Percentiles rank a stretch among this genome's conserved stretches.
Conservation (phyloP, 495 filamentous ascomycete species). For the Hypoxylon lienhwacheense region DNA sequence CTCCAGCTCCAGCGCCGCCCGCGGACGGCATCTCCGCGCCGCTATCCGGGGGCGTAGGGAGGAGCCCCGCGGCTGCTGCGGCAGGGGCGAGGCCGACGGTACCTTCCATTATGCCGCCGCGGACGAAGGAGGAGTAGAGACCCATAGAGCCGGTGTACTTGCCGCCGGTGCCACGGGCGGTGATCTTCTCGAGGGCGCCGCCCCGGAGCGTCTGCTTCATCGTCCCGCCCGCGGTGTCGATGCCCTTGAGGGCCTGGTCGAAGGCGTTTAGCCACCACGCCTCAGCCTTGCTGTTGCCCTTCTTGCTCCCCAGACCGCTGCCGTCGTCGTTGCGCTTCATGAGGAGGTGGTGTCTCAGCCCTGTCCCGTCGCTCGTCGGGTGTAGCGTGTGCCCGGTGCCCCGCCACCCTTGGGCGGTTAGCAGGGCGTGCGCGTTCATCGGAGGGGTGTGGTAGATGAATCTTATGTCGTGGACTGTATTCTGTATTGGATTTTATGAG, state of each 20-base stretch:
- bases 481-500: neutral
- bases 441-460: neutral
- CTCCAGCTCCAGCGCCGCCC: conserved; percentile 24
- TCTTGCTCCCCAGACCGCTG: conserved; percentile 69
- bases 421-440: conserved; percentile 71
- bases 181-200: conserved; percentile 56
- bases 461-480: neutral
- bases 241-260: conserved; percentile 72
- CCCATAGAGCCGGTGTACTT: conserved; percentile 57
- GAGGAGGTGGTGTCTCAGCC: conserved; percentile 68
- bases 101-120: conserved; percentile 70
- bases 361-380: conserved; percentile 62
- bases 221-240: conserved; percentile 58
- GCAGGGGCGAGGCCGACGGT: conserved; percentile 51
- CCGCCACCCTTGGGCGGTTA: conserved; percentile 77
- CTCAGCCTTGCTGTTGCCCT: conserved; percentile 62
- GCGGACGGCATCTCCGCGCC: conserved; percentile 41
- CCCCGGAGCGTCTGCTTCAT: conserved; percentile 54
- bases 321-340: conserved; percentile 69
- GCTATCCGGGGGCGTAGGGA: conserved; percentile 32
- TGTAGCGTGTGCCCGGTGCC: conserved; percentile 75
- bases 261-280: conserved; percentile 85
- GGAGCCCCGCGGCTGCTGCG: conserved; percentile 18
- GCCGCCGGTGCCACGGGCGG: conserved; percentile 43
- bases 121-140: conserved; percentile 80